These are phyloP conservation scores for Oryza meridionalis DNA, from an alignment of 176 grass and related monocot species.

Conservation along the genomic window DNA sequence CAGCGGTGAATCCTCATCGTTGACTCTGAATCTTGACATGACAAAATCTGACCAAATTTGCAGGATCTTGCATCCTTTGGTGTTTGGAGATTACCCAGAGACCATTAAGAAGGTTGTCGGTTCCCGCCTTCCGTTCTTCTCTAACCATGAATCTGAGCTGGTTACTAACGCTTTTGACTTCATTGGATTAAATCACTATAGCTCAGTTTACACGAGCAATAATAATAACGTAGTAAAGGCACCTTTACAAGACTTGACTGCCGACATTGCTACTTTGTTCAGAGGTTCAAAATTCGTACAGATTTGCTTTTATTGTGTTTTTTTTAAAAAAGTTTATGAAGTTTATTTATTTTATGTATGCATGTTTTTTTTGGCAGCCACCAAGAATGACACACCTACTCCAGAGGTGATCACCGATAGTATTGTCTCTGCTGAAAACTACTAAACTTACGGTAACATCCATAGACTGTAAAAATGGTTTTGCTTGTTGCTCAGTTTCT, in stretches of 20 bases:
- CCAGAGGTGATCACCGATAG: neutral
- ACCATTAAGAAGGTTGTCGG: constrained; percentile 52
- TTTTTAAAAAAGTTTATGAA: neutral
- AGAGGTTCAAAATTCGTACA: neutral
- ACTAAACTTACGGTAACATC: neutral
- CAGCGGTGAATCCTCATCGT: neutral
- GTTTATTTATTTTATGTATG: neutral
- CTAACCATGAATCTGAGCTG: constrained; percentile 42
- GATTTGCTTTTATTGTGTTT: neutral
- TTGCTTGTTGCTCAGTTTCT: constrained; percentile 11
- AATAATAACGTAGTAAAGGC: constrained; percentile 6
- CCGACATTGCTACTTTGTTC: neutral
- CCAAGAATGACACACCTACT: neutral
- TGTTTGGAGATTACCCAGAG: constrained; percentile 56
- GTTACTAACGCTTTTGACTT: constrained; percentile 51
- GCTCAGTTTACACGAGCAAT: constrained; percentile 41
- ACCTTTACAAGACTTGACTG: constrained; percentile 25
- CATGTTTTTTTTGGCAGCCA: neutral
- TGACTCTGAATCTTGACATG: neutral
- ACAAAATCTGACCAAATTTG: neutral
- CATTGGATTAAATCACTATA: constrained; percentile 67
- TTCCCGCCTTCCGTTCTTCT: constrained; percentile 49
- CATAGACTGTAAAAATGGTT: neutral
- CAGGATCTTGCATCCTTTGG: constrained; percentile 57
- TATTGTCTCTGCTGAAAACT: neutral